Base-by-base conservation (phyloP, 23 red algal species). In the Gracilaria vermiculophylla region DNA sequence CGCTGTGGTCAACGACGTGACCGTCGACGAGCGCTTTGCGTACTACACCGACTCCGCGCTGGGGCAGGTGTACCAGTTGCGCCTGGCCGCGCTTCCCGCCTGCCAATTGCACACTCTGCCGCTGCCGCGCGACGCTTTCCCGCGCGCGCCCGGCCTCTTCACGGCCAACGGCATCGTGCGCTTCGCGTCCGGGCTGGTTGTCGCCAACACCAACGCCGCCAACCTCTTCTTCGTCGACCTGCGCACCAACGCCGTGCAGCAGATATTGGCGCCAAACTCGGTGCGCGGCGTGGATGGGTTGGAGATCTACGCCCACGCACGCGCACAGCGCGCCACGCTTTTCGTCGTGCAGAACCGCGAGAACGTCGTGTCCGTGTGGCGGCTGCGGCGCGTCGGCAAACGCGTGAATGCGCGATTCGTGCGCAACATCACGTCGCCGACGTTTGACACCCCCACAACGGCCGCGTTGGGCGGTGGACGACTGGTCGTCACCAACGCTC, bases 1-100 rank as follows among this genome's bases (percentile, higher is more conserved):
- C 16, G 56, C 49, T 16, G 23, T 83, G 57, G 35, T 83, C 33
- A 83, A 83, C n/a, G 80, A 83, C 35, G 80, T 83, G 2, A 41
- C 21, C 21, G 53, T 34, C 5, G 76, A 79, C 19, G 45, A 55
- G 1, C 27, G 31, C 12, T 83, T 83, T 56, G 56, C 56, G 5
- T 64, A 66, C 42, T 83, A 41, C 58, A 83, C 80, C 54, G 80
- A 83, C 21, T 67, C 80, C 14, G 23, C 36, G 6, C 55, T 31
- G 36, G 57, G 57, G 32, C 29, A 53, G 7, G 21, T 83, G 9
- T 83, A 83, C 58, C 13, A 8, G 21, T 33, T 73, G 20, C 24
- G 32, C 5, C 17, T 73, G 33, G 35, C 67, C 6, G 53, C 76
- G 34, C 28, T 83, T 24, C 80, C 80, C 5, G 1, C 32, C 19